A percentile compares a stretch with the other conserved stretches of the same genome.
Evolutionary conservation across 371 early-diverging fungal species (phyloP).

Genomic region (Circinella umbellata): DNA sequence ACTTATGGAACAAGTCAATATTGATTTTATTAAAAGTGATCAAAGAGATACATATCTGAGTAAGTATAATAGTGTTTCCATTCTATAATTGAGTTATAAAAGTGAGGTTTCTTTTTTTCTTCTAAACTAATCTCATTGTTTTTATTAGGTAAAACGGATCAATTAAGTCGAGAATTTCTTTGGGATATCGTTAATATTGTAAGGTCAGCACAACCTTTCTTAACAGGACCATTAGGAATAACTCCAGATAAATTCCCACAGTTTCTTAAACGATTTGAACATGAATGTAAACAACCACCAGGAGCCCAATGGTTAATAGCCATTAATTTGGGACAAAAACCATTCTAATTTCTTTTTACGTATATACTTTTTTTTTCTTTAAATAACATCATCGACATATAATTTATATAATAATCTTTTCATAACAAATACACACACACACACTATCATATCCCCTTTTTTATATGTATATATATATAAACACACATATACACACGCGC

Average conservation of each 20-base stretch:
- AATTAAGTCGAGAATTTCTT: constrained; percentile 22
- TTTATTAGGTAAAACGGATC: constrained; percentile 22
- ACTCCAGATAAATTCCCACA: constrained; percentile 19
- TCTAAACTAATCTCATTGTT: neutral
- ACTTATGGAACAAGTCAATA: constrained; percentile 34
- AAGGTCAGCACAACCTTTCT: constrained; percentile 25
- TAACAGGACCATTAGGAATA: constrained; percentile 24
- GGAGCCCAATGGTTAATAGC: constrained; percentile 22
- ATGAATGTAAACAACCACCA: constrained; percentile 22
- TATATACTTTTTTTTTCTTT: neutral
- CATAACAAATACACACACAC: no score
- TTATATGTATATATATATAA: no score
- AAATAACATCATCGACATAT: no score
- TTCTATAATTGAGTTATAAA: no score
- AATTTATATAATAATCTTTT: no score
- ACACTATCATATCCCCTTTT: no score
- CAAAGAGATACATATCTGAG: constrained; percentile 23
- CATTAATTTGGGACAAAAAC: constrained; percentile 21
- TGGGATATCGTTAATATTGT: constrained; percentile 27
- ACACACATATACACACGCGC: no score
- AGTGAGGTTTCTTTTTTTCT: no score
- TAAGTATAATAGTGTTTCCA: constrained; percentile 4
- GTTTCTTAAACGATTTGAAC: constrained; percentile 21
- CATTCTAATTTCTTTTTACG: neutral
- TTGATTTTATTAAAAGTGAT: constrained; percentile 30